Conservation (phyloP, 106 monocot species). For the Gastrodia elata region DNA sequence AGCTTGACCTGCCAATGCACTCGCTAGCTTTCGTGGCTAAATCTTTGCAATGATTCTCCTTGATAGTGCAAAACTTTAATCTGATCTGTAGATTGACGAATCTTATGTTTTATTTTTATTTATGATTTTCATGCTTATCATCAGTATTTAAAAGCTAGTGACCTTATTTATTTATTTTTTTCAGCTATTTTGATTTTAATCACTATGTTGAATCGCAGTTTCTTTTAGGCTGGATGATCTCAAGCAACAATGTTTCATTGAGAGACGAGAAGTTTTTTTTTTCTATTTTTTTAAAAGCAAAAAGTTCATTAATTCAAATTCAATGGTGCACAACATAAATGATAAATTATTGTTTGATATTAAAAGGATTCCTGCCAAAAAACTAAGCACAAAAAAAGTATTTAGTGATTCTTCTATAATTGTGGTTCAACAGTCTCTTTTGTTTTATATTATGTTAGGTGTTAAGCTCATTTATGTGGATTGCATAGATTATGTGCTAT, state of each 20-base stretch:
- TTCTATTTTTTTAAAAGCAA: neutral
- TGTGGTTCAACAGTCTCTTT: too few relatives aligned
- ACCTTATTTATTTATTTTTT: neutral
- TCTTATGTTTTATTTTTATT: neutral
- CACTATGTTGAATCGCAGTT: slow-evolving; percentile 45
- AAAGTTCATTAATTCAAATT: neutral
- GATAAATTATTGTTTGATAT: neutral
- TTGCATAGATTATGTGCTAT: neutral
- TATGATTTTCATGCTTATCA: too few relatives aligned
- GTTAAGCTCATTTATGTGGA: neutral
- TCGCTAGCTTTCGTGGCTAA: neutral
- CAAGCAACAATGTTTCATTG: slow-evolving; percentile 95
- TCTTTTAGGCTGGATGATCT: slow-evolving; percentile 92
- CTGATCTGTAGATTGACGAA: neutral
- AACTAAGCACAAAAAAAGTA: neutral
- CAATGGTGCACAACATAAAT: neutral
- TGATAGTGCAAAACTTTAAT: neutral
- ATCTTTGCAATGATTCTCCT: neutral
- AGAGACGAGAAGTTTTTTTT: slow-evolving; percentile 77
- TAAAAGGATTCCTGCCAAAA: neutral
- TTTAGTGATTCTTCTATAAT: neutral
- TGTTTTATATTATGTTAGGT: too few relatives aligned
- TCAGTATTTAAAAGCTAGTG: neutral
- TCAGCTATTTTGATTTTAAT: neutral
- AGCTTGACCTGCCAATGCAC: neutral